A percentile compares a stretch with the other conserved stretches of the same genome.
phyloP scores from a whole-genome alignment of 192 early-diverging fungal genomes.

The Cladochytrium replicatum region DNA sequence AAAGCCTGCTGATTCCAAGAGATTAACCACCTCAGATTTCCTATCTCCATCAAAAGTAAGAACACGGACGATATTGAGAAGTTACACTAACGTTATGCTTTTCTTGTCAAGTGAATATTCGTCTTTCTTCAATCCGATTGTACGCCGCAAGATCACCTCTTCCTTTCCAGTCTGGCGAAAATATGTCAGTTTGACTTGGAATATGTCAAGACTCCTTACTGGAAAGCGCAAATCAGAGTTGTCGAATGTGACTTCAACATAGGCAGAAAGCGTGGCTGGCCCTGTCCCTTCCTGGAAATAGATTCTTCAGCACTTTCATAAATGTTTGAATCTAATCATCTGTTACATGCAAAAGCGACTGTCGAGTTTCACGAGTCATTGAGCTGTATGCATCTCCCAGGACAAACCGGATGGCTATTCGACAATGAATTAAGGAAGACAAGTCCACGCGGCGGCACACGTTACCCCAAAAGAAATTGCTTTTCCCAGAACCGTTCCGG shows the following conservation, averaged over 20 bases:
- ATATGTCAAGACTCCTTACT: conserved; percentile 27
- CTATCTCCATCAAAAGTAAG: conserved; percentile 29
- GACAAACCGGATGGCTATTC: conserved; percentile 84
- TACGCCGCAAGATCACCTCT: conserved; percentile 80
- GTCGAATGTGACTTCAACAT: conserved; percentile 93
- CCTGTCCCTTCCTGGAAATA: conserved; percentile 73
- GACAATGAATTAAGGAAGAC: not conserved
- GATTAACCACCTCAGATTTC: conserved; percentile 83
- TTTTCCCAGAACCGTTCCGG: conserved; percentile 94
- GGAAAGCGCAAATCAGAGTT: conserved; percentile 93
- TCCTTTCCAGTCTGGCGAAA: conserved; percentile 72
- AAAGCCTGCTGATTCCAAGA: conserved; percentile 93
- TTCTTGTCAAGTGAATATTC: conserved; percentile 97
- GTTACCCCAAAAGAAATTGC: conserved; percentile 92
- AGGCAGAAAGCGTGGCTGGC: conserved; percentile 86
- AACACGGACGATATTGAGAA: not conserved
- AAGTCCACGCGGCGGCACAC: not conserved
- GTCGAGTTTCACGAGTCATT: conserved; percentile 87
- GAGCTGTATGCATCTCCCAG: conserved; percentile 91
- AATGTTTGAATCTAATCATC: no score
- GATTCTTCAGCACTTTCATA: conserved; percentile 4
- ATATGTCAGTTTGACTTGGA: conserved; percentile 7
- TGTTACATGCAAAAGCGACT: conserved; percentile 85
- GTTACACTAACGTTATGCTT: conserved; percentile 58
- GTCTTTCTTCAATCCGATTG: conserved; percentile 93